These are phyloP conservation scores for Backusella tuberculispora DNA, from an alignment of 192 early-diverging fungal genomes.

Conservation along the genomic window DNA sequence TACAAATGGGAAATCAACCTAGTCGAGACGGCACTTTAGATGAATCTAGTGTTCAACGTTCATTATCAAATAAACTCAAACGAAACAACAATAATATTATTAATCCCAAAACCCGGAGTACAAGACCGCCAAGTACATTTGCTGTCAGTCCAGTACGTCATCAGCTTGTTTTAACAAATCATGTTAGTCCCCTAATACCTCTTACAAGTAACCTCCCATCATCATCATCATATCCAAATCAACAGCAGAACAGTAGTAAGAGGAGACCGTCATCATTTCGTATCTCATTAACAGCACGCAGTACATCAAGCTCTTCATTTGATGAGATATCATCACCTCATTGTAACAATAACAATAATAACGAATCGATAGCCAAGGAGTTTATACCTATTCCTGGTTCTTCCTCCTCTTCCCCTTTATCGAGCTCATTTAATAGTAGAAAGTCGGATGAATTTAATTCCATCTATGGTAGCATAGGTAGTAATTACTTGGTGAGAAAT, in stretches of 20 bases:
- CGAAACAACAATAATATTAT: background rate
- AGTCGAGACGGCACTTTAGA: conserved; percentile 13
- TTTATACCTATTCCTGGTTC: background rate
- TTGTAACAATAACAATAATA: no score
- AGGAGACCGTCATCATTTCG: background rate
- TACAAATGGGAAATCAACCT: conserved; percentile 28
- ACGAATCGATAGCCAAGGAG: background rate
- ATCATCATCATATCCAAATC: background rate
- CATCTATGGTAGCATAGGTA: background rate
- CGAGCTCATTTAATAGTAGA: background rate
- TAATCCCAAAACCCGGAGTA: conserved; percentile 8
- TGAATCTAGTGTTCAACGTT: background rate
- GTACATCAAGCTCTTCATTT: background rate
- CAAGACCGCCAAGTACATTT: background rate
- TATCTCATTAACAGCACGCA: background rate
- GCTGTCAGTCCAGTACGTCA: conserved; percentile 18
- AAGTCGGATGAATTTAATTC: conserved; percentile 1
- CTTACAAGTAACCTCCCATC: background rate
- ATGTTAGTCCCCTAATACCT: background rate
- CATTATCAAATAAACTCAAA: background rate
- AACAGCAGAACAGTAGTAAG: background rate
- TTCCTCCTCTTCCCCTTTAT: background rate
- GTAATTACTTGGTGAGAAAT: background rate
- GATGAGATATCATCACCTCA: background rate
- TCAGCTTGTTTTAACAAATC: conserved; percentile 16